Base-by-base conservation (phyloP, 306 rosid species). In the Vicia villosa region DNA sequence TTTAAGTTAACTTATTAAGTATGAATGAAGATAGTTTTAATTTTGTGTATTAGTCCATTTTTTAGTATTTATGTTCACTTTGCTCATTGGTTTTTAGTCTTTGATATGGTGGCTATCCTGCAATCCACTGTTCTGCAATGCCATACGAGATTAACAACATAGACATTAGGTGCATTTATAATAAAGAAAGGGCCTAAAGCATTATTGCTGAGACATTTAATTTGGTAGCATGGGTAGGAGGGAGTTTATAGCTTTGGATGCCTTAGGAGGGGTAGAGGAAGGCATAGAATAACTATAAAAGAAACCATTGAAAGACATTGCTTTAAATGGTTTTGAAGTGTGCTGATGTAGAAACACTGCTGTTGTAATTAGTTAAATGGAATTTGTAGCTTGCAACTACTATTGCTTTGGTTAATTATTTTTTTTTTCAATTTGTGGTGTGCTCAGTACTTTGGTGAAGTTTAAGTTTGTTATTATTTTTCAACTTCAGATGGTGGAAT, bases 361-460 rank as follows among this genome's bases (percentile, higher is more conserved):
- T 19, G 45, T 15, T 67, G 45, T 47, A 17, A 63, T 56, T 71
- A 16, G 40, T 64, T 36, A 12, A 54, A 15, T 66, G 51, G 20
- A 68, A 81, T 40, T 66, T 64, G 21, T 57, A 17, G 57, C 57
- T 32, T 71, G 66, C 68, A 59, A 56, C 42, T 66, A 59, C 59
- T 34, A 14, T 50, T 11, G 50, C 12, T 15, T 54, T 66, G 24
- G 28, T 22, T 61, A 37, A 66, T 45, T 16, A 60, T 51, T 52
- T 14, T 19, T 16, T 66, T 51, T 52, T 14, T 19, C 36, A 34
- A 34, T 34, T 6, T 36, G 45, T 54, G 54, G 3, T 36, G 45
- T 54, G 54, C 37, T 12, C 54, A n/a, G 20, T 40, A 10, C 49
- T 17, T 3, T 17, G 41, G 20, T 73, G 69, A 56, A 24, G 40